Evolutionary conservation across 1,284 basidiomycete genomes (phyloP).

Genomic region (Farysia itapuensis): DNA sequence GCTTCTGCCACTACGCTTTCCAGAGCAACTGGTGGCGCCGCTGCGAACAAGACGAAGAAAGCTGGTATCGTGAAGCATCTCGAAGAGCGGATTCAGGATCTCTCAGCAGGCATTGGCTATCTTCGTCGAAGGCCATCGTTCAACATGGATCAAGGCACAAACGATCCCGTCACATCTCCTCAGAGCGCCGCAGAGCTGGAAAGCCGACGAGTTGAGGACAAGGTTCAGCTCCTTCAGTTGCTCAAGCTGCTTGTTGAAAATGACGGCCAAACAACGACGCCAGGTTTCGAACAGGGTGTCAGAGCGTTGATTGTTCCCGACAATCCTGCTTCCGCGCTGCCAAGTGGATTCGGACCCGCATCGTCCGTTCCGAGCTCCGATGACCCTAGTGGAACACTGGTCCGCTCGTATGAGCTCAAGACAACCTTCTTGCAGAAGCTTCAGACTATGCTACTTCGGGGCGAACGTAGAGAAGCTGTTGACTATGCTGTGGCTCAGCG

Average conservation of each 20-base stretch:
- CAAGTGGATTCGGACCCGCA: constrained; percentile 1
- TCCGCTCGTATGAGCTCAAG: constrained; percentile 46
- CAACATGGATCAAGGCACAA: constrained; percentile 1
- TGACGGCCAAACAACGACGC: constrained; percentile 43
- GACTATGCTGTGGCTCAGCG: constrained; percentile 82
- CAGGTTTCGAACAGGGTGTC: constrained; percentile 36
- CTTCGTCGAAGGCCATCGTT: constrained; percentile 38
- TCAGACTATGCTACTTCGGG: constrained; percentile 62
- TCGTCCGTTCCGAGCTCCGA: not conserved
- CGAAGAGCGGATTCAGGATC: constrained; percentile 47
- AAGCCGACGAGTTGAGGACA: constrained; percentile 49
- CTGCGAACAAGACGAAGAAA: constrained; percentile 48
- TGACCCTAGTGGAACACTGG: constrained; percentile 9
- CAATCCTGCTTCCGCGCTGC: constrained; percentile 8
- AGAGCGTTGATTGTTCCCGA: constrained; percentile 21
- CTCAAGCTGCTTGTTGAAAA: constrained; percentile 52
- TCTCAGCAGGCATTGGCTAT: constrained; percentile 51
- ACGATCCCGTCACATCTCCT: not conserved
- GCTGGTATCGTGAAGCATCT: constrained; percentile 43
- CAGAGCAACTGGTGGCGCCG: constrained; percentile 31
- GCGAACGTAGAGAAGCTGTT: constrained; percentile 83
- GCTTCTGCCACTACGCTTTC: constrained; percentile 35
- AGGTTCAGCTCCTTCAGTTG: constrained; percentile 47
- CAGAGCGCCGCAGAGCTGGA: constrained; percentile 29
- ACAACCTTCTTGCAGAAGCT: constrained; percentile 47